Evolutionary conservation across 495 filamentous ascomycete genomes (phyloP), one percentile per base, ranked within the genome.

Genomic region (Paragyromitra xinjiangensis): DNA sequence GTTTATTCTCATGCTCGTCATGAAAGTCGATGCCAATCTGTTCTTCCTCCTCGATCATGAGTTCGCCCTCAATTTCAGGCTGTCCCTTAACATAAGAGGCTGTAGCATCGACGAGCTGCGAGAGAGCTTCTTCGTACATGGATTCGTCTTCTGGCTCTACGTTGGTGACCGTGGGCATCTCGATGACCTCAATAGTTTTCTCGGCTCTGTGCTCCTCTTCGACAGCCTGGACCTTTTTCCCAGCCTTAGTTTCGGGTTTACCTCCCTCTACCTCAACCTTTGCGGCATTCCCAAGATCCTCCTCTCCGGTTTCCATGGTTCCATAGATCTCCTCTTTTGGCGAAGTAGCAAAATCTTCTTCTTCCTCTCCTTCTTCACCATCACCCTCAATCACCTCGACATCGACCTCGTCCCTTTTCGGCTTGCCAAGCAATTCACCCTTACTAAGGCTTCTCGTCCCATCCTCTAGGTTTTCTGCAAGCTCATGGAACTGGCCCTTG

Each of bases 21-120:
- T 64, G 37, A 37, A 76, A 29, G 51, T 76, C 73, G 39, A 71
- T 34, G 16, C 66, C 73, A n/a, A 71, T 39, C 37, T 76, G 67
- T 58, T 64, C 59, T 26, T 69, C 76, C 14, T 77, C 72, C 55
- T 76, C 73, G n/a, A 76, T 63, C 42, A 76, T 29, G 14, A 40
- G 64, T 11, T 75, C 64, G 12, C 62, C 56, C 3, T 29, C 22
- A 39, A 42, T 53, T 51, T 6, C 48, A 51, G 48, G 48, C 6
- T 19, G 48, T 56, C 29, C 53, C 39, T 37, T 40, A 29, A 14
- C 29, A 14, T 16, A 40, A 6, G 12, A n/a, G 59, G 11, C 39
- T 40, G 40, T 39, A 19, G 37, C 39, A 12, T 73, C 70, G 29
- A 26, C 4, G 19, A 65, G 39, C 45, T 73, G n/a, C 70, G 34